Evolutionary conservation across 805 yeast genomes (phyloP), one percentile per base, ranked within the genome.

Genomic region (Suhomyces sp.): DNA sequence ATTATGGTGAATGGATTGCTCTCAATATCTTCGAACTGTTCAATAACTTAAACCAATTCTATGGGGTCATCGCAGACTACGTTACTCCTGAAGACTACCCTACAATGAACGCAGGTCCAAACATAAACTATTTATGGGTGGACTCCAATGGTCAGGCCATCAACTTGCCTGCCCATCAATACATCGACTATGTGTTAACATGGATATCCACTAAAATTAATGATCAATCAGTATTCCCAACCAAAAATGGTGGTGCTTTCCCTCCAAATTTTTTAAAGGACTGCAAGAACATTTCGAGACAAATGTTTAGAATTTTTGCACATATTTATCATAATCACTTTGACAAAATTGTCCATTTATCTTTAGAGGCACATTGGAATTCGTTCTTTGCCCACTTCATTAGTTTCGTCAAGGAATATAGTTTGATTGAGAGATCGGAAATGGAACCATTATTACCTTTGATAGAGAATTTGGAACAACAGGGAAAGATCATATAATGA

Each of bases 301-400:
- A 93, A 56, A 84, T 93, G 88, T 88, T 93, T 55, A 75, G 98
- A 47, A 86, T 93, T 11, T 90, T 91, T 64, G 98, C 98, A 4
- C 96, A 90, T 55, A 80, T 93, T 24, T 93, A 90, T 58, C 86
- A 88, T 63, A 88, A 88, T 58, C 98, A 93, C 58, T 93, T 88
- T 60, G 98, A 91, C 47, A 88, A 83, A 54, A 76, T 91, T 16
- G 79, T 91, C n/a, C 97, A 93, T 58, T 63, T 93, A 40, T 82
- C 95, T 2, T 61, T 93, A 40, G 98, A 93, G 57, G 96, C 98
- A 1, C 98, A 93, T 58, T 93, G 96, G 95, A 93, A 93, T 60
- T 90, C 98, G 3, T 86, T 90, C 50, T 93, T 95, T 63, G 93
- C 96, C 11, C 98, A 93, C 57, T 93, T 85, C 53, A 76, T 91